Percentiles rank a stretch among this genome's conserved stretches.
Evolutionary conservation across 345 rosid genomes (phyloP).

Genomic region (Psidium friedrichsthalianum): DNA sequence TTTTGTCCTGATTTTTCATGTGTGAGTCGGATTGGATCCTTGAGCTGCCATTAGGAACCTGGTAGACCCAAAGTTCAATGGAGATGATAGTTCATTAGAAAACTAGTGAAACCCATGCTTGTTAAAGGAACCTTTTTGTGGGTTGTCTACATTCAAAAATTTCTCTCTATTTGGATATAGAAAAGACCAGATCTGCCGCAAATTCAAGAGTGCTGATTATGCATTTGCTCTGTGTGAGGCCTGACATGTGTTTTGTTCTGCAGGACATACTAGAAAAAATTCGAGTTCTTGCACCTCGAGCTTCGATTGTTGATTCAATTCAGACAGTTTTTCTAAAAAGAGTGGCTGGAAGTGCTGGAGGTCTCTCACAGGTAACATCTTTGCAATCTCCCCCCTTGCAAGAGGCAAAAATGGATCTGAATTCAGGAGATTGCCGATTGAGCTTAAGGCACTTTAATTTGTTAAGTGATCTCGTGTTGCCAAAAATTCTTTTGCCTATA

Average conservation of each 20-base stretch:
- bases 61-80: not conserved
- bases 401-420: not conserved
- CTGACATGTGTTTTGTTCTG: conserved; percentile 2
- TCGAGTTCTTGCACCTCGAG: conserved; percentile 57
- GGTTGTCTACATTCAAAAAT: not conserved
- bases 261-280: conserved; percentile 72
- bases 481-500: not conserved
- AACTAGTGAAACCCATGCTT: not conserved
- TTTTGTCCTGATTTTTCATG: not conserved
- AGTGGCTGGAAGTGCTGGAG: conserved; percentile 86
- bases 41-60: not conserved
- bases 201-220: not conserved
- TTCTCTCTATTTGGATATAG: not conserved
- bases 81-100: not conserved
- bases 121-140: not conserved
- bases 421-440: not conserved
- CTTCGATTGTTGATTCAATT: conserved; percentile 77
- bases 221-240: not conserved
- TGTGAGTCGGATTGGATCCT: not conserved
- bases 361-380: conserved; percentile 58
- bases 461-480: not conserved
- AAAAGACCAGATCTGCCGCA: not conserved
- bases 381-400: not conserved
- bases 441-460: not conserved
- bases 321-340: conserved; percentile 79